phyloP scores from a whole-genome alignment of 202 grass and related monocot genomes.

The Tripidium arundinaceum region DNA sequence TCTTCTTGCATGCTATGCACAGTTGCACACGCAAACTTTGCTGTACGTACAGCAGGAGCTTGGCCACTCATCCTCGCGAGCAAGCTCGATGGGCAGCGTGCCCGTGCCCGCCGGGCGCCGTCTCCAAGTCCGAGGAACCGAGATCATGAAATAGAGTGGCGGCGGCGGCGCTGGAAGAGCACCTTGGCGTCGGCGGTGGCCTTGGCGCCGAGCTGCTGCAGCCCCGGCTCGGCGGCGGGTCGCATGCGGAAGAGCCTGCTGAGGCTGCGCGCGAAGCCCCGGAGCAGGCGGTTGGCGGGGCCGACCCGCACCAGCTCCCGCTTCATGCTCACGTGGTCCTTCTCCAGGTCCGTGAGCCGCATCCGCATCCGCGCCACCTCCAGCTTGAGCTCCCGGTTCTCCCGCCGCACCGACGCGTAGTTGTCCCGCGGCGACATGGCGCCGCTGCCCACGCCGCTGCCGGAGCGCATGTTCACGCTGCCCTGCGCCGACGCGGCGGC shows the following conservation, averaged over 20 bases:
- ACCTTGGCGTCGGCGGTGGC: conserved; percentile 63
- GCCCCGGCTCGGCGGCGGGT: conserved; percentile 34
- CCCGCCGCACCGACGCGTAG: conserved; percentile 81
- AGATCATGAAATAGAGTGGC: conserved; percentile 71
- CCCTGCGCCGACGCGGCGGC: conserved; percentile 23
- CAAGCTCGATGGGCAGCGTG: not conserved
- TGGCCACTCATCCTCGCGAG: not conserved
- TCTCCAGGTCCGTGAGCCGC: conserved; percentile 87
- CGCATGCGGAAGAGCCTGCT: conserved; percentile 61
- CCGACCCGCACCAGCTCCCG: conserved; percentile 67
- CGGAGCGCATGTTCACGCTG: conserved; percentile 45
- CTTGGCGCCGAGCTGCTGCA: conserved; percentile 77
- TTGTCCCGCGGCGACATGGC: conserved; percentile 91
- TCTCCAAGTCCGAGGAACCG: not conserved
- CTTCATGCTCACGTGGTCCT: conserved; percentile 92
- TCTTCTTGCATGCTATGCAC: conserved; percentile 20
- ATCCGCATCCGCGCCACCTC: conserved; percentile 95
- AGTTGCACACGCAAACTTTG: not conserved
- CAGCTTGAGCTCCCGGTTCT: conserved; percentile 91
- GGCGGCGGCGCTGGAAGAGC: conserved; percentile 73
- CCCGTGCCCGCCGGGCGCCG: not conserved
- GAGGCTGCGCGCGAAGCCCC: conserved; percentile 67
- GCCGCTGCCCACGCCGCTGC: conserved; percentile 76
- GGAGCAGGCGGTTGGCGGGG: conserved; percentile 65
- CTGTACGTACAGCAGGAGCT: not conserved